These are phyloP conservation scores for Chalciporus piperatus DNA, from an alignment of 768 basidiomycete genomes.

Conservation along the genomic window DNA sequence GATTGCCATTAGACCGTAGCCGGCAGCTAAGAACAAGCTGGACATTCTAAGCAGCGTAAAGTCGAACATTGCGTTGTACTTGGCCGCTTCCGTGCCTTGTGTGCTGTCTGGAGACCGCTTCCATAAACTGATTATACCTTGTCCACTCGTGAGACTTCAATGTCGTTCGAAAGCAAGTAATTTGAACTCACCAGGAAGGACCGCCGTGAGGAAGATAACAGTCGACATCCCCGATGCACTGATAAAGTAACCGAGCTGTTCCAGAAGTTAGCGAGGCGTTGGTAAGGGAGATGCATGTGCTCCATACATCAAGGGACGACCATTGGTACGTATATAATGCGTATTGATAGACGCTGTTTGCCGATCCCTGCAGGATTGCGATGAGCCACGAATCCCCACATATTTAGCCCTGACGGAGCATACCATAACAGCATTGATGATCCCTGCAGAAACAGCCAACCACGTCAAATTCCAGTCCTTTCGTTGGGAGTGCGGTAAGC, in stretches of 20 bases:
- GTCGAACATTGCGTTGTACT: not conserved
- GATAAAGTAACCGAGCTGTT: constrained; percentile 3
- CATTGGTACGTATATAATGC: not conserved
- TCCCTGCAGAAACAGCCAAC: constrained; percentile 1
- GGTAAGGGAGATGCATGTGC: not conserved
- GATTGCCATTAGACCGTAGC: constrained; percentile 3
- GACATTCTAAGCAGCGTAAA: not conserved
- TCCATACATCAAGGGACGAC: constrained; percentile 1
- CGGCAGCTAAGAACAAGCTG: not conserved
- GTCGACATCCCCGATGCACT: constrained; percentile 2
- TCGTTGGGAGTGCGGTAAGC: not conserved
- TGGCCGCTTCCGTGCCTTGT: not conserved
- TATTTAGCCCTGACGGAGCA: too few species aligned
- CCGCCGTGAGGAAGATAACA: not conserved
- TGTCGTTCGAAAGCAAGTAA: too few species aligned
- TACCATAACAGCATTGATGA: not conserved
- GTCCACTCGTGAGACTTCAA: not conserved
- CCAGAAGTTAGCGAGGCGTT: not conserved
- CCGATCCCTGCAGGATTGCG: not conserved
- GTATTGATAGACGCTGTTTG: constrained; percentile 2
- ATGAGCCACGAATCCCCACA: not conserved
- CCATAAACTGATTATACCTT: not conserved
- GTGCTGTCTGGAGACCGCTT: not conserved
- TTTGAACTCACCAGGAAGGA: not conserved
- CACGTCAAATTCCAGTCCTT: constrained; percentile 2